Evolutionary conservation across 495 filamentous ascomycete species (phyloP), one percentile per base, ranked within the genome.

Genomic region (Lindgomyces ingoldianus): DNA sequence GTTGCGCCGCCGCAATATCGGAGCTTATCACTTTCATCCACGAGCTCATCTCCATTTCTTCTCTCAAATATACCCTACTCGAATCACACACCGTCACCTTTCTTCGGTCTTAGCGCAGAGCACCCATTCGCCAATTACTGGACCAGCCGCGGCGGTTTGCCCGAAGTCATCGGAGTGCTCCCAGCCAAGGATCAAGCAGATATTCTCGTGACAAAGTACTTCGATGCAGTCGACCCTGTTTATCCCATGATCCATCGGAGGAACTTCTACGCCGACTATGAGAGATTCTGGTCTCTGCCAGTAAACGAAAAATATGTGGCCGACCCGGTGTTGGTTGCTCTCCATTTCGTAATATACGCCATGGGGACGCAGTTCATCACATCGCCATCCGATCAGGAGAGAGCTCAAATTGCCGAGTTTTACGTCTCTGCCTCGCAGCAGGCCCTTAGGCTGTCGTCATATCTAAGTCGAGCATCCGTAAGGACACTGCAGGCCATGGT

Each of bases 111-210:
- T 52, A 82, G 83, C 18, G 80, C 81, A 4, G 85, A 86, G 73
- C 85, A 89, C 56, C 84, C 85, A 1, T 89, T 88, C 66, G 83
- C 84, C 65, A 91, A 91, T 71, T 91, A 91, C 73, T 91, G 88
- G 88, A 90, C 88, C 6, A 87, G 84, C 66, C 80, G 84, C 50
- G 88, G 88, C 24, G 88, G 88, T 0, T 74, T 91, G 21, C 78
- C 85, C 10, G 88, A 91, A 71, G 88, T 90, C 3, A 81, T 90
- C 44, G 81, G 80, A 6, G 85, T 90, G 10, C 76, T 91, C 14
- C 88, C 88, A 0, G 84, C 83, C 50, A 89, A 89, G 73, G 70
- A 85, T 6, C 87, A 91, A 72, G 84, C 87, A 33, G 88, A 91
- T 69, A 86, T 89, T 42, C 77, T 91, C 4, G 76, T 89, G 25